Evolutionary conservation across 129 eudicot genomes (phyloP), one percentile per base, ranked within the genome.

Genomic region (Saussurea involucrata): DNA sequence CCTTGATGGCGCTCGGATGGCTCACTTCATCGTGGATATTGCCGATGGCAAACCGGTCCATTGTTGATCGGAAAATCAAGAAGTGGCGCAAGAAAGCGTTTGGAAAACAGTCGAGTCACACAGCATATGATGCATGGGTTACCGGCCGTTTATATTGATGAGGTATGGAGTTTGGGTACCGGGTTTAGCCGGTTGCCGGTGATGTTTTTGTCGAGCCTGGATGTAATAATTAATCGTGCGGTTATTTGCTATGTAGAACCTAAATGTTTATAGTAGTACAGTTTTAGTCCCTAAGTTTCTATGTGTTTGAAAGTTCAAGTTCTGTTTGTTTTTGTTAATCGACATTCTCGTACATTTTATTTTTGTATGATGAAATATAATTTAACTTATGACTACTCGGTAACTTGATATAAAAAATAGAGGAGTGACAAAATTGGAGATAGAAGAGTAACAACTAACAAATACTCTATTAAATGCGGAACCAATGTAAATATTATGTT

Each of bases 1-100:
- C 81, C 80, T 85, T 85, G 34, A 88, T 71, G 83, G 92, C 87
- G 28, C 78, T 70, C 0, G 92, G 86, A 12, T 85, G 89, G 1
- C 69, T 15, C 37, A 85, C 83, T 74, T 88, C 92, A 5, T 85
- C 84, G 31, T 40, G 72, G 82, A 70, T 65, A 11, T 73, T 34
- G 18, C 92, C 92, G 69, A 88, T 34, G 75, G 92, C 75, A 0
- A 88, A 63, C 1, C 78, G 86, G 78, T 82, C 72, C 40, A 75
- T 74, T 27, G 72, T 53, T 53, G 61, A n/a, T 69, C 21, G 75
- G 24, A 22, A 71, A 71, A 57, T 27, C 24, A 64, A 6, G 18
- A 79, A 66, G 22, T 42, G 34, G 11, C 4, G 12, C 12, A 8
- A 15, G 18, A 36, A 18, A 2, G 72, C 28, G 69, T 29, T 32